Conservation (phyloP, 257 asterid species). For the Ajuga chamaepitys region DNA sequence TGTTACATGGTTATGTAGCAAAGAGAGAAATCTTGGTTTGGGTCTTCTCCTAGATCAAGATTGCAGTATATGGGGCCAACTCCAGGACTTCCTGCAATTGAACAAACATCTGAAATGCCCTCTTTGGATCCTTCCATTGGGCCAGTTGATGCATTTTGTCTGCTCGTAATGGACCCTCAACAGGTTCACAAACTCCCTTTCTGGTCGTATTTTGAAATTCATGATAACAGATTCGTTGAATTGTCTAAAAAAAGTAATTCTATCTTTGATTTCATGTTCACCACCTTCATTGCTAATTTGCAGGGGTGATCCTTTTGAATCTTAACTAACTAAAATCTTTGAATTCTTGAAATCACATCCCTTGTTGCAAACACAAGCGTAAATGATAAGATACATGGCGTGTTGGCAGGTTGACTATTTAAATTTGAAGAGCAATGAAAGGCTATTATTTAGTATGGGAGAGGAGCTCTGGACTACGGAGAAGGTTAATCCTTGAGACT, state of each 20-base stretch:
- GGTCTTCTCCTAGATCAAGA: constrained; percentile 65
- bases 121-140: constrained; percentile 57
- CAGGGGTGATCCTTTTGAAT: too few relatives aligned
- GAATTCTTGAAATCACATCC: background rate
- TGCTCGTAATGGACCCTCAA: constrained; percentile 70
- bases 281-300: too few relatives aligned
- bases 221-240: background rate
- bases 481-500: constrained; percentile 41
- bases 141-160: constrained; percentile 66
- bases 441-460: constrained; percentile 46
- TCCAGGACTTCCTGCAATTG: constrained; percentile 48
- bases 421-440: constrained; percentile 73
- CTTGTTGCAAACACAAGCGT: background rate
- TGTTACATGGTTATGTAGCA: constrained; percentile 33
- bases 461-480: constrained; percentile 52
- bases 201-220: background rate
- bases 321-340: background rate
- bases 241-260: background rate
- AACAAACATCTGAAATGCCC: constrained; percentile 25
- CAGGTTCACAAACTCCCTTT: constrained; percentile 38
- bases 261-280: background rate
- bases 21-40: constrained; percentile 89
- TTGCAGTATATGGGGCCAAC: constrained; percentile 66
- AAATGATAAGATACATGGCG: background rate
- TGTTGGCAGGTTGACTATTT: constrained; percentile 72